Conservation (phyloP, 371 early-diverging fungal genomes). For the Syncephalastrum racemosum region DNA sequence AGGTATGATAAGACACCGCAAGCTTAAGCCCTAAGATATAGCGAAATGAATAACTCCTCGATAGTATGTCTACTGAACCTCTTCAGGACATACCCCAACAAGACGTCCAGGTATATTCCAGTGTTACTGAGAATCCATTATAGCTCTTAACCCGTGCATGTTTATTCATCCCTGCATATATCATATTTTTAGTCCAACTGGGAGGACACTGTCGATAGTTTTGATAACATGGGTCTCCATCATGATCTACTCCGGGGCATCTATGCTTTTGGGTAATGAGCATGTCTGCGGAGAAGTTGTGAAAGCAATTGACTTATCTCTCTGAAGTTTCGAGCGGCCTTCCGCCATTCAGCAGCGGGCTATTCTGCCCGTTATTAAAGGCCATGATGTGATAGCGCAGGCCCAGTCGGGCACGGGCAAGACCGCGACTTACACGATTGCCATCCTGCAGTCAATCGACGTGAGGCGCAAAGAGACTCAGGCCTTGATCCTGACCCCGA, state of each 20-base stretch:
- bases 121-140: no score
- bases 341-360: constrained; percentile 92
- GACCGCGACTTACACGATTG: constrained; percentile 95
- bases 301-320: not conserved
- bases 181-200: constrained; percentile 61
- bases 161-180: not conserved
- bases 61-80: no score
- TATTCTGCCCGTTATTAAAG: constrained; percentile 81
- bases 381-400: constrained; percentile 91
- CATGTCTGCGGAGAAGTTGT: not conserved
- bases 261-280: constrained; percentile 76
- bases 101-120: no score
- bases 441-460: constrained; percentile 87
- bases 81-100: no score
- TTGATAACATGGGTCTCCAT: constrained; percentile 83
- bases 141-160: not conserved
- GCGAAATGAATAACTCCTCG: no score
- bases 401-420: constrained; percentile 98
- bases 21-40: no score
- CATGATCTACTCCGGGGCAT: constrained; percentile 84
- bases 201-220: constrained; percentile 74
- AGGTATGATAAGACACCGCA: no score
- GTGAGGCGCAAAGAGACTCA: constrained; percentile 69
- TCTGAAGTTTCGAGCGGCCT: constrained; percentile 77
- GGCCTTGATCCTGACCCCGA: constrained; percentile 86